Percentiles rank a stretch among this genome's conserved stretches.
Evolutionary conservation across 441 rosid genomes (phyloP).

Genomic region (Pelargonium myrrhifolium): DNA sequence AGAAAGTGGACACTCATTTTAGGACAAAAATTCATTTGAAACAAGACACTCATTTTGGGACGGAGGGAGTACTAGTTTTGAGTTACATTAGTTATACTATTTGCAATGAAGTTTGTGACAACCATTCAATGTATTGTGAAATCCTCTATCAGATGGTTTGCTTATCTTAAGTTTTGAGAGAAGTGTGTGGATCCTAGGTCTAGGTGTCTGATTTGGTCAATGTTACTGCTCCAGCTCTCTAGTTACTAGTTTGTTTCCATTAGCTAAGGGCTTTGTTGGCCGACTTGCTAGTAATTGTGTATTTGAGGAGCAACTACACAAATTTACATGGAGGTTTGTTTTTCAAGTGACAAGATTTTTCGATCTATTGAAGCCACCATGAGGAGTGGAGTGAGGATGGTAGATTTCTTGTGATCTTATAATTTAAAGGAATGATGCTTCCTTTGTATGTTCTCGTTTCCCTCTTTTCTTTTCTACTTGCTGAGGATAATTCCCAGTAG

Average conservation of each 20-base stretch:
- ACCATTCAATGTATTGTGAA: background rate
- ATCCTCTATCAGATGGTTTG: background rate
- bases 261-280: background rate
- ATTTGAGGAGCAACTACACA: background rate
- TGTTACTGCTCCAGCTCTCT: background rate
- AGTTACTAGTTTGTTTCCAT: background rate
- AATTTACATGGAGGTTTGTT: background rate
- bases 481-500: background rate
- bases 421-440: background rate
- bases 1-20: no score
- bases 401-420: background rate
- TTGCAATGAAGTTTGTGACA: background rate
- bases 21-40: no score
- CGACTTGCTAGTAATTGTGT: background rate
- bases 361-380: background rate
- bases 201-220: background rate
- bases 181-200: background rate
- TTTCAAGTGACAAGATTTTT: background rate
- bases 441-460: background rate
- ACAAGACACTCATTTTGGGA: no score
- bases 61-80: background rate
- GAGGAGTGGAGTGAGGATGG: background rate
- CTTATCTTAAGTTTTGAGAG: background rate
- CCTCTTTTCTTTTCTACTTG: background rate
- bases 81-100: background rate